phyloP scores from a whole-genome alignment of 2,329 filamentous ascomycete genomes.

The Didymella pinodella region DNA sequence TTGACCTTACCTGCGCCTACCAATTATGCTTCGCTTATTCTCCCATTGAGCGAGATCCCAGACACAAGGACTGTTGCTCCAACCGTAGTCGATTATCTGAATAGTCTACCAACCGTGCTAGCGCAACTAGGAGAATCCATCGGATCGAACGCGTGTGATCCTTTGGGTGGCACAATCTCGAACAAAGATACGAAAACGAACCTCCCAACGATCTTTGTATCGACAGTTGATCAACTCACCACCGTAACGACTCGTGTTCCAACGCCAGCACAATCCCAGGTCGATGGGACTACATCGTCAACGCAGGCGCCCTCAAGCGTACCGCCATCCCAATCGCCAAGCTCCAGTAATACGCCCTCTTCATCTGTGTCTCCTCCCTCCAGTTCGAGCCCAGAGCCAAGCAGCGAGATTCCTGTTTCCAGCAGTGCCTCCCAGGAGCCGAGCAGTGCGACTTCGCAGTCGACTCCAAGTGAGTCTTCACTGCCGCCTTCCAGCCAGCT shows the following conservation, averaged over 20 bases:
- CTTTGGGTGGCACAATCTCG: conserved; percentile 21
- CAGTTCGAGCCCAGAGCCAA: conserved; percentile 25
- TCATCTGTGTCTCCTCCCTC: conserved; percentile 16
- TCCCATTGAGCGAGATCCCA: conserved; percentile 31
- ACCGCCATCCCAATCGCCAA: not conserved
- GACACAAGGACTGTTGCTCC: conserved; percentile 36
- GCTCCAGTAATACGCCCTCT: conserved; percentile 17
- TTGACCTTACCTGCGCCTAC: conserved; percentile 41
- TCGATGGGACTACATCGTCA: no score
- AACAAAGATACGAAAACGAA: no score
- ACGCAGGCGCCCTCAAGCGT: conserved; percentile 4
- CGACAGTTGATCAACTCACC: no score
- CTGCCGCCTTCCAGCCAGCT: conserved; percentile 10
- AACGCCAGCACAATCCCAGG: no score
- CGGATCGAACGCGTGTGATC: conserved; percentile 44
- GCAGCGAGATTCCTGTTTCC: conserved; percentile 18
- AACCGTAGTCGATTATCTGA: conserved; percentile 42
- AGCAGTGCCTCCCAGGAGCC: conserved; percentile 19
- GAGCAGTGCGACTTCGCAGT: conserved; percentile 19
- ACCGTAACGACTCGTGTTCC: no score
- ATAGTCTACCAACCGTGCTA: conserved; percentile 38
- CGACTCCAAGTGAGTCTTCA: conserved; percentile 15
- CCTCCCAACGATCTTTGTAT: no score
- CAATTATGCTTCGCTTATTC: conserved; percentile 34
- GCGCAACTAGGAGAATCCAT: conserved; percentile 42